Conservation (phyloP, 2,329 filamentous ascomycete genomes). For the Pyricularia pennisetigena region DNA sequence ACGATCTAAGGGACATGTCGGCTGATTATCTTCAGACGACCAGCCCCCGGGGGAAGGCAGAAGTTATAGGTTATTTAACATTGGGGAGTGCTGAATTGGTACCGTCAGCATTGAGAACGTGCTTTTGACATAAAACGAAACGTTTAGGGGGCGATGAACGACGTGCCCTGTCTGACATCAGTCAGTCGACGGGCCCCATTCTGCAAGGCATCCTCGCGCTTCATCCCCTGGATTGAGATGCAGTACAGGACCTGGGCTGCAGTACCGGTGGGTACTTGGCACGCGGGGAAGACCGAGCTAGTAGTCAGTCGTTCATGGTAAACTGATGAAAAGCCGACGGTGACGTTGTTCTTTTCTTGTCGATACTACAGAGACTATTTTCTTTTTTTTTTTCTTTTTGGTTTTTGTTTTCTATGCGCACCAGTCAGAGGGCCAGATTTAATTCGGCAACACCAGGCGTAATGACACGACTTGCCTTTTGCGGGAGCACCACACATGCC, state of each 20-base stretch:
- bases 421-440: neutral
- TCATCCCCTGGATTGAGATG: neutral
- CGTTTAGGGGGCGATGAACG: neutral
- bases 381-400: too few relatives aligned
- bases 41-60: neutral
- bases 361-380: neutral
- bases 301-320: neutral
- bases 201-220: neutral
- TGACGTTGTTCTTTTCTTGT: neutral
- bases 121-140: neutral
- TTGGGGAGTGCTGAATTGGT: neutral
- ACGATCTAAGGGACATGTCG: neutral
- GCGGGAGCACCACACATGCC: neutral
- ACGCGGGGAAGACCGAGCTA: neutral
- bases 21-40: neutral
- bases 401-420: neutral
- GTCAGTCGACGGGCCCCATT: neutral
- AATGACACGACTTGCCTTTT: neutral
- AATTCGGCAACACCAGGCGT: neutral
- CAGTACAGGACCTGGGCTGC: neutral
- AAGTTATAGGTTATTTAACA: neutral
- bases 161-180: neutral
- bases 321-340: neutral
- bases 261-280: neutral
- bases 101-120: neutral